A percentile compares a stretch with the other conserved stretches of the same genome.
Conservation (phyloP, 345 rosid species). For the Ceriops tagal region DNA sequence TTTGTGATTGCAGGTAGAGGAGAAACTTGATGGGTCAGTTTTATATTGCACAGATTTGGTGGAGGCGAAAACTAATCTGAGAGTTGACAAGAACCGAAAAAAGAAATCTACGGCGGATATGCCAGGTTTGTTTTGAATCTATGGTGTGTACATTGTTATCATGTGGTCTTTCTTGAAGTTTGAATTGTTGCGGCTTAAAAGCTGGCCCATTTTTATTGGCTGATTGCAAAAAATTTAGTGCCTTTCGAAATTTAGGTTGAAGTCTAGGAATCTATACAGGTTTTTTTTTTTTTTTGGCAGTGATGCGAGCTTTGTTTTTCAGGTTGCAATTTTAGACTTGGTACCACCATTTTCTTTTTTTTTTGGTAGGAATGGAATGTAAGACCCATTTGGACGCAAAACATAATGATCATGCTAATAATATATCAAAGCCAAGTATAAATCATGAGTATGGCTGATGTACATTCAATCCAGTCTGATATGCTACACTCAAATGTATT, state of each 20-base stretch:
- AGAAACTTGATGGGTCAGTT: conserved; percentile 26
- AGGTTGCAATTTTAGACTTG: not conserved
- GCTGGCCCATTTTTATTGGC: not conserved
- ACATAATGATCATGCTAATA: not conserved
- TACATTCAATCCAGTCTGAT: not conserved
- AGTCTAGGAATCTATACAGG: not conserved
- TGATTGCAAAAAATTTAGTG: not conserved
- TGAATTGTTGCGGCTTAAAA: not conserved
- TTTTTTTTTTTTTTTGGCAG: not conserved
- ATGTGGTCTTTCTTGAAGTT: not conserved
- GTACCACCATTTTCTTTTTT: not conserved
- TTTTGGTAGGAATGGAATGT: not conserved
- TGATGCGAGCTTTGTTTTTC: not conserved
- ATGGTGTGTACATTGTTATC: not conserved
- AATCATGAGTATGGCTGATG: not conserved
- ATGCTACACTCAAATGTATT: not conserved
- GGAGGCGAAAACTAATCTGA: conserved; percentile 26
- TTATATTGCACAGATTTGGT: conserved; percentile 16
- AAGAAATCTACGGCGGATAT: conserved; percentile 31
- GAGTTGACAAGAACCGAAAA: conserved; percentile 19
- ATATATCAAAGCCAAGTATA: not conserved
- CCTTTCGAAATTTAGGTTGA: not conserved
- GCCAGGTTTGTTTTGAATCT: conserved; percentile 21
- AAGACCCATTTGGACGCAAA: not conserved
- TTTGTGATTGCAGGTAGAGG: conserved; percentile 34